Conservation (phyloP, 495 filamentous ascomycete species). For the Pseudoneurospora amorphoporcata region DNA sequence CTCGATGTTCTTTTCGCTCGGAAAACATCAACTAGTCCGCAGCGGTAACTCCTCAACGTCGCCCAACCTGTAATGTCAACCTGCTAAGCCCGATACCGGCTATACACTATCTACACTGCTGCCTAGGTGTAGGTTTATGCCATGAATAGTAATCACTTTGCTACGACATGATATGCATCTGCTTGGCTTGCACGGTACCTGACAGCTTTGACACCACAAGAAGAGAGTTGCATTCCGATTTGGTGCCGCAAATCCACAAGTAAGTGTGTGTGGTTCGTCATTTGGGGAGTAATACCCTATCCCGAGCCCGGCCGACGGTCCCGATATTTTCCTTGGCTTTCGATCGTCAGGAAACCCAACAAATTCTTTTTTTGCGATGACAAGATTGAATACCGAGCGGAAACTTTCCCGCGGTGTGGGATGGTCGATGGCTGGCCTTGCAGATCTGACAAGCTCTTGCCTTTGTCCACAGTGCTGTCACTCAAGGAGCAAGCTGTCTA, state of each 20-base stretch:
- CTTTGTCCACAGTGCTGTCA: not conserved
- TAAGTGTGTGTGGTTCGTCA: not conserved
- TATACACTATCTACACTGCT: not conserved
- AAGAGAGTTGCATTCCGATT: not conserved
- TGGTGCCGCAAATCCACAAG: not conserved
- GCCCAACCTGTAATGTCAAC: not conserved
- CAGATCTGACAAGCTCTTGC: not conserved
- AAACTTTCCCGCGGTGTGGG: not conserved
- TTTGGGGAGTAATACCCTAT: not conserved
- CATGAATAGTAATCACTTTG: not conserved
- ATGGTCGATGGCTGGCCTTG: not conserved
- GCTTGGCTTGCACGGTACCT: not conserved
- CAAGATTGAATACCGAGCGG: not conserved
- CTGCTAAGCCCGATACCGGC: not conserved
- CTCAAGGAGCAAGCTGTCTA: not conserved
- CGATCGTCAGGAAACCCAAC: not conserved
- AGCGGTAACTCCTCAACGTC: not conserved
- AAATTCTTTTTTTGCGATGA: not conserved
- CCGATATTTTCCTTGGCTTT: not conserved
- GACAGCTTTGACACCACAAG: not conserved
- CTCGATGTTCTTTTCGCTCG: not conserved
- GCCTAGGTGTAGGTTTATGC: not conserved
- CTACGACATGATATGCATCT: not conserved
- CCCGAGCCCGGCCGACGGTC: not conserved
- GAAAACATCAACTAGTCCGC: not conserved